Base-by-base conservation (phyloP, 768 basidiomycete genomes). In the Xerocomellus chrysenteron region DNA sequence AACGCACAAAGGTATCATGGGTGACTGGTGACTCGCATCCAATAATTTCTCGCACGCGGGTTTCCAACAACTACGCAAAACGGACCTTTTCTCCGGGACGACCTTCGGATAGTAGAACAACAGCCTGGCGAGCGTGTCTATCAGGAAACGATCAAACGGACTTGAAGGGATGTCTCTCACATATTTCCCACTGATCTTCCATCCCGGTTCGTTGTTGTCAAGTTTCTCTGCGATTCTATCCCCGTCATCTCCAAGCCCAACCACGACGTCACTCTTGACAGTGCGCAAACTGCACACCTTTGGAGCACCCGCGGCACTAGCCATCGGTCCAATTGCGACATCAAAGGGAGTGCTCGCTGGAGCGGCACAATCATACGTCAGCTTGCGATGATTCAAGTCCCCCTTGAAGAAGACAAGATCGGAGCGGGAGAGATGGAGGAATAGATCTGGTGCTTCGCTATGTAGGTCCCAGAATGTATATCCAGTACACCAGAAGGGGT, bases 161-260 rank as follows among this genome's bases (percentile, higher is more conserved):
- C 17, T 11, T 28, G 24, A 43, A 51, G 35, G 24, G 16, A 54
- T 8, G 44, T 59, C 17, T 80, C 91, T 75, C 70, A 94, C 93
- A 67, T 94, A 95, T 92, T 95, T 94, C 46, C 94, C 94, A 48
- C 90, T 92, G 66, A 97, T 96, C 78, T 94, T 95, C 95, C 95
- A 98, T 48, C 95, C 95, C 17, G 89, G 85, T 67, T 97, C 93
- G 28, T 82, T 79, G 65, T 88, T 78, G 71, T 96, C 92, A n/a
- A 97, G 77, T 54, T 78, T 80, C 70, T 92, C 88, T 3, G 91
- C 92, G 37, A 84, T 73, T 44, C 76, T 76, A 60, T 92, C 88
- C 4, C 87, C 86, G 12, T 87, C 74, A 9, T 78, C 69, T 36
- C 88, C 90, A 28, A 93, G 75, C 7, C 92, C 92, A 42, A 96